phyloP scores from a whole-genome alignment of 139 green algal species.

The Zygnema cylindricum region DNA sequence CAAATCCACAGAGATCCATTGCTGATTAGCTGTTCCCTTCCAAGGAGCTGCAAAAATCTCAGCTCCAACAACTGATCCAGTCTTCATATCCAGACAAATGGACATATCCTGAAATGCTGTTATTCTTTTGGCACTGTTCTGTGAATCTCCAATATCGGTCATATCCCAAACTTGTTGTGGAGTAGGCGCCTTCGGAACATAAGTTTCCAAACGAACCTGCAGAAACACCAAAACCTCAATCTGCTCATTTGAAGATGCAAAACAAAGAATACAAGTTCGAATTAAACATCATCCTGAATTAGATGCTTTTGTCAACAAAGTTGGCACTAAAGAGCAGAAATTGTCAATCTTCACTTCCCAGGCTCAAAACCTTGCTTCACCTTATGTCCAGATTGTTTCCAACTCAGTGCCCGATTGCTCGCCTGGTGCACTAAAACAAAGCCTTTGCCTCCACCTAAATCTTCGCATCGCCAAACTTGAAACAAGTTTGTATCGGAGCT shows the following conservation, averaged over 20 bases:
- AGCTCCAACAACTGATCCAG: neutral
- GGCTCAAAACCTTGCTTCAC: no score
- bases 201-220: neutral
- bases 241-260: no score
- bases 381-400: neutral
- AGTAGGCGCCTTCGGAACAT: neutral
- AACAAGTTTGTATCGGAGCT: neutral
- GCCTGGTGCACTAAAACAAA: neutral
- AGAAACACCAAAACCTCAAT: neutral
- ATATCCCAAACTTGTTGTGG: neutral
- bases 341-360: no score
- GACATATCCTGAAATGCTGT: neutral
- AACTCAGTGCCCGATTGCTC: neutral
- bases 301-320: neutral
- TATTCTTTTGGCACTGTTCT: neutral
- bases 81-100: neutral
- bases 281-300: neutral
- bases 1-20: neutral
- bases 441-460: neutral
- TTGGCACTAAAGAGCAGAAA: neutral
- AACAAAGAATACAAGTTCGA: neutral
- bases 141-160: neutral
- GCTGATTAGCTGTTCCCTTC: neutral
- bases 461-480: neutral
- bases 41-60: neutral